Evolutionary conservation across 2,329 filamentous ascomycete species (phyloP).

Genomic region (Gremmenia infestans): DNA sequence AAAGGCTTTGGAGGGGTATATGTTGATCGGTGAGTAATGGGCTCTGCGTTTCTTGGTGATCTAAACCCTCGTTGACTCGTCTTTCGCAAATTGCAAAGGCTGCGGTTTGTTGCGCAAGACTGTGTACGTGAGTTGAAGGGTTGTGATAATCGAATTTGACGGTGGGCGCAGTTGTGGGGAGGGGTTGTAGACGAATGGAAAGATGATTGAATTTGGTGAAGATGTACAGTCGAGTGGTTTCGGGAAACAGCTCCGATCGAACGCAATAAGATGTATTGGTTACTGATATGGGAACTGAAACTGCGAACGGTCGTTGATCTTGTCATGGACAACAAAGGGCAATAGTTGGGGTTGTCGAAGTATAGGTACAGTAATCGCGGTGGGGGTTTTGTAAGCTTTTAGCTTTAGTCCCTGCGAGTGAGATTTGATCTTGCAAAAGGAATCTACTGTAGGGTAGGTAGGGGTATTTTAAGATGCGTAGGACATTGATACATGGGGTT

Average conservation of each 20-base stretch:
- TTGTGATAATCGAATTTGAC: background rate
- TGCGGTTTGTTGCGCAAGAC: background rate
- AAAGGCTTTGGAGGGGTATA: background rate
- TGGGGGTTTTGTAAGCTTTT: background rate
- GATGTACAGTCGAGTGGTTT: background rate
- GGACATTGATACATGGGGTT: no score
- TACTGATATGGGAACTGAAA: background rate
- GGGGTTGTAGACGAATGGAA: background rate
- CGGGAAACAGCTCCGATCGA: background rate
- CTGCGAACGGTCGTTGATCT: constrained; percentile 1
- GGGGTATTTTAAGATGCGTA: no score
- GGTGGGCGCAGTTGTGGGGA: background rate
- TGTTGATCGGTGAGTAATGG: background rate
- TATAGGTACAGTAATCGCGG: background rate
- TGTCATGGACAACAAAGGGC: constrained; percentile 10
- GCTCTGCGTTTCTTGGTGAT: background rate
- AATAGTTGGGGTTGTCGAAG: background rate
- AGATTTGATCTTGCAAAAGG: no score
- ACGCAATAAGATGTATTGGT: background rate
- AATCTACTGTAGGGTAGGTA: no score
- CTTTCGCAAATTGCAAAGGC: background rate
- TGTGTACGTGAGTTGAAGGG: background rate
- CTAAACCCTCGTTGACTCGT: background rate
- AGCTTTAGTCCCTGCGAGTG: no score
- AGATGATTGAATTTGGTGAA: background rate